A percentile compares a stretch with the other conserved stretches of the same genome.
These are phyloP conservation scores for Auricularia cornea DNA, from an alignment of 768 basidiomycete genomes.

Conservation along the genomic window DNA sequence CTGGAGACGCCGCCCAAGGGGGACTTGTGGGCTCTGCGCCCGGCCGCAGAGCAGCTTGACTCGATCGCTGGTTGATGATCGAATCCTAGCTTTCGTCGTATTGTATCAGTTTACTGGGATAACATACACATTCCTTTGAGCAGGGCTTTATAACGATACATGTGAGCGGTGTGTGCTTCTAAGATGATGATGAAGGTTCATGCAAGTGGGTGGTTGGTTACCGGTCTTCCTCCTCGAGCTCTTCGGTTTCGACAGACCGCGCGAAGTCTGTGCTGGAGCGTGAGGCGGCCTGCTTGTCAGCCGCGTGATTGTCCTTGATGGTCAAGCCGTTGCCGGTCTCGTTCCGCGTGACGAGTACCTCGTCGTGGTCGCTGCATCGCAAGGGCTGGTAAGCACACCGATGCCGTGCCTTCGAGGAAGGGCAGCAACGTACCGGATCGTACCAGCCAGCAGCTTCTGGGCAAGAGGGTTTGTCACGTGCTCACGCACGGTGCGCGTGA, in stretches of 20 bases:
- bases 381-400: too few species aligned
- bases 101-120: not conserved
- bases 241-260: not conserved
- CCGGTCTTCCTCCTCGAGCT: not conserved
- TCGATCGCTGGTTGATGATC: not conserved
- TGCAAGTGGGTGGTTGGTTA: too few species aligned
- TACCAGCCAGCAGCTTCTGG: slow-evolving; percentile 68
- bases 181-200: not conserved
- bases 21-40: not conserved
- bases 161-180: not conserved
- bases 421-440: slow-evolving; percentile 67
- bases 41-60: not conserved
- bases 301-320: slow-evolving; percentile 56
- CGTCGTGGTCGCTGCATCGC: slow-evolving; percentile 52
- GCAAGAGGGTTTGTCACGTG: slow-evolving; percentile 79
- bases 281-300: slow-evolving; percentile 25
- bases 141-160: not conserved
- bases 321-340: slow-evolving; percentile 35
- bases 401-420: too few species aligned
- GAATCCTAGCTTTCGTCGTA: too few species aligned
- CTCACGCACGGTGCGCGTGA: slow-evolving; percentile 77
- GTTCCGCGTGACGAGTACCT: slow-evolving; percentile 45
- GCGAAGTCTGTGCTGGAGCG: not conserved
- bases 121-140: not conserved
- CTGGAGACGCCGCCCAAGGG: not conserved